Evolutionary conservation across 345 rosid species (phyloP).

Genomic region (Salix exigua): DNA sequence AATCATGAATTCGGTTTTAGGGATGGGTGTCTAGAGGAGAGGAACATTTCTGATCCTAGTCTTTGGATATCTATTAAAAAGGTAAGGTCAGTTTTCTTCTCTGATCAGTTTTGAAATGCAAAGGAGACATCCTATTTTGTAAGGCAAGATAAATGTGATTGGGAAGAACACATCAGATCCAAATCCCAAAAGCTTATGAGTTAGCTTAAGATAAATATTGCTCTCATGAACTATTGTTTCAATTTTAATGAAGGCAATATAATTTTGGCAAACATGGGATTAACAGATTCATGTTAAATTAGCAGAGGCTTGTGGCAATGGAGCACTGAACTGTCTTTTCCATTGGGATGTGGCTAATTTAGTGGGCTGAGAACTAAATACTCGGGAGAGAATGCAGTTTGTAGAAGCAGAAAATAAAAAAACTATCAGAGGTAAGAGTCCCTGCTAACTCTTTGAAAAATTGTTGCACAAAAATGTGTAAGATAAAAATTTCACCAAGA

Average conservation of each 20-base stretch:
- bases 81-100: not conserved
- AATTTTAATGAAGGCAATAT: not conserved
- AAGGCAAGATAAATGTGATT: not conserved
- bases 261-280: not conserved
- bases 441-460: not conserved
- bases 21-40: not conserved
- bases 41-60: not conserved
- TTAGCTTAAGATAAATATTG: not conserved
- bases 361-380: not conserved
- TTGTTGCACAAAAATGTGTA: not conserved
- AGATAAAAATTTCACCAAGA: not conserved
- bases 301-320: not conserved
- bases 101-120: not conserved
- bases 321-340: not conserved
- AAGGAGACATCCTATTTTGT: not conserved
- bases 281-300: not conserved
- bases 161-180: not conserved
- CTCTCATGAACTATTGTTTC: not conserved
- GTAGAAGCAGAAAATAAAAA: not conserved
- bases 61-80: not conserved
- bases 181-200: not conserved
- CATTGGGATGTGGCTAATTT: not conserved
- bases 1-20: not conserved
- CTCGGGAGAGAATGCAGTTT: not conserved
- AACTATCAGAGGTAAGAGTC: not conserved